These are phyloP conservation scores for Comarum palustre DNA, from an alignment of 306 rosid species.

Conservation along the genomic window DNA sequence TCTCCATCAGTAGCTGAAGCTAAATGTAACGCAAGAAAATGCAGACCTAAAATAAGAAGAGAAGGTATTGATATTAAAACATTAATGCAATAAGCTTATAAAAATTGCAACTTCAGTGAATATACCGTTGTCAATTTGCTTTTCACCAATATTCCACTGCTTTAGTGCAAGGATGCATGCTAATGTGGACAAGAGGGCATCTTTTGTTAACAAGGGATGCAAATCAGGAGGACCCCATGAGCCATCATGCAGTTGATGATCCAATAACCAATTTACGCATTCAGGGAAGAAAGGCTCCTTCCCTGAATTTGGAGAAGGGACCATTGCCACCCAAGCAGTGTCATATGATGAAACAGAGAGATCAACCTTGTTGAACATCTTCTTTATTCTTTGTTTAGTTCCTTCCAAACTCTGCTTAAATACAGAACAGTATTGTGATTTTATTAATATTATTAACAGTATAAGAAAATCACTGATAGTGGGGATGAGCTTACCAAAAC, in stretches of 20 bases:
- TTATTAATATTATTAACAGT: not conserved
- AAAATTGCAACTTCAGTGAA: not conserved
- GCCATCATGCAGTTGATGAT: conserved; percentile 72
- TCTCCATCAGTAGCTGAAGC: conserved; percentile 58
- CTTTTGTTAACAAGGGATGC: conserved; percentile 54
- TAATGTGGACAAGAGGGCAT: conserved; percentile 70
- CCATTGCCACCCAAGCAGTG: conserved; percentile 95
- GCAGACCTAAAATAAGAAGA: conserved; percentile 54
- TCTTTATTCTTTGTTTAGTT: conserved; percentile 52
- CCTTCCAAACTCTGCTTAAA: conserved; percentile 52
- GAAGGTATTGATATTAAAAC: conserved; percentile 15
- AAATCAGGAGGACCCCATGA: conserved; percentile 61
- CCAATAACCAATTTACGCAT: conserved; percentile 68
- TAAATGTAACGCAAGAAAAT: conserved; percentile 61
- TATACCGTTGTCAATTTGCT: conserved; percentile 58
- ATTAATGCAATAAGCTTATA: conserved; percentile 7
- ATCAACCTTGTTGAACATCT: conserved; percentile 62
- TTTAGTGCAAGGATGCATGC: conserved; percentile 65
- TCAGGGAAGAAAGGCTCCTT: conserved; percentile 62
- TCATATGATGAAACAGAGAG: conserved; percentile 75
- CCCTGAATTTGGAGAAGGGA: conserved; percentile 54
- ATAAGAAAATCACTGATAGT: not conserved
- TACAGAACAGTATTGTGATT: not conserved
- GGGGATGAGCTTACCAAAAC: conserved; percentile 29
- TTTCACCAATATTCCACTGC: conserved; percentile 62